Evolutionary conservation across 2,329 filamentous ascomycete genomes (phyloP).

Genomic region (Arachnomyces sp.): DNA sequence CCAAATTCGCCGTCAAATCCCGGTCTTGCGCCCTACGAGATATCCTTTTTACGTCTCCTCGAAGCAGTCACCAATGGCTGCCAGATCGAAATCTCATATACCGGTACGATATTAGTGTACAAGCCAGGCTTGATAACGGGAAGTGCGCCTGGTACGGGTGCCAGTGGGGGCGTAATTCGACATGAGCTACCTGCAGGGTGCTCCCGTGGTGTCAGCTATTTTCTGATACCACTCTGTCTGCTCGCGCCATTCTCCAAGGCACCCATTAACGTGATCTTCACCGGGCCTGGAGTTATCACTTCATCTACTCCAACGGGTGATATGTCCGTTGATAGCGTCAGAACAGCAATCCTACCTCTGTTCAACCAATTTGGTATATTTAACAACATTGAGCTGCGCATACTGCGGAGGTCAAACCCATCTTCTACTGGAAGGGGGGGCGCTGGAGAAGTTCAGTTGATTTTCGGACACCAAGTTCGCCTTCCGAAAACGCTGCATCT

Average conservation of each 20-base stretch:
- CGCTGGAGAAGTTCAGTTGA: slow-evolving; percentile 83
- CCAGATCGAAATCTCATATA: slow-evolving; percentile 91
- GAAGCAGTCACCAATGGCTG: slow-evolving; percentile 93
- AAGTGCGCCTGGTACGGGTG: slow-evolving; percentile 65
- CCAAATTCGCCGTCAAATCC: slow-evolving; percentile 76
- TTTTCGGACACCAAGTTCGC: slow-evolving; percentile 87
- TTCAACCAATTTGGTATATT: slow-evolving; percentile 87
- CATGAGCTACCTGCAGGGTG: slow-evolving; percentile 72
- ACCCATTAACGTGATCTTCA: slow-evolving; percentile 81
- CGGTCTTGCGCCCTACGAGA: slow-evolving; percentile 83
- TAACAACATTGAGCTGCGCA: slow-evolving; percentile 73
- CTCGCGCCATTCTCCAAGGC: slow-evolving; percentile 89
- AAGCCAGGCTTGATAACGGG: slow-evolving; percentile 88
- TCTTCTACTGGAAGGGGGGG: slow-evolving; percentile 68
- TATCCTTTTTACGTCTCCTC: slow-evolving; percentile 90
- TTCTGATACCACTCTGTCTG: slow-evolving; percentile 78
- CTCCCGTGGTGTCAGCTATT: slow-evolving; percentile 79
- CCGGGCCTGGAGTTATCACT: slow-evolving; percentile 87
- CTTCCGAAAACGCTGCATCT: slow-evolving; percentile 91
- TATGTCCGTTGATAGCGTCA: slow-evolving; percentile 84
- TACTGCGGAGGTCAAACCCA: slow-evolving; percentile 70
- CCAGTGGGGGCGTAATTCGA: slow-evolving; percentile 64
- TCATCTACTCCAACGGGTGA: slow-evolving; percentile 75
- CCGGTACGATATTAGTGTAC: slow-evolving; percentile 86
- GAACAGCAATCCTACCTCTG: slow-evolving; percentile 82